phyloP scores from a whole-genome alignment of 2,329 filamentous ascomycete species.

The Ophiostoma perfectum region DNA sequence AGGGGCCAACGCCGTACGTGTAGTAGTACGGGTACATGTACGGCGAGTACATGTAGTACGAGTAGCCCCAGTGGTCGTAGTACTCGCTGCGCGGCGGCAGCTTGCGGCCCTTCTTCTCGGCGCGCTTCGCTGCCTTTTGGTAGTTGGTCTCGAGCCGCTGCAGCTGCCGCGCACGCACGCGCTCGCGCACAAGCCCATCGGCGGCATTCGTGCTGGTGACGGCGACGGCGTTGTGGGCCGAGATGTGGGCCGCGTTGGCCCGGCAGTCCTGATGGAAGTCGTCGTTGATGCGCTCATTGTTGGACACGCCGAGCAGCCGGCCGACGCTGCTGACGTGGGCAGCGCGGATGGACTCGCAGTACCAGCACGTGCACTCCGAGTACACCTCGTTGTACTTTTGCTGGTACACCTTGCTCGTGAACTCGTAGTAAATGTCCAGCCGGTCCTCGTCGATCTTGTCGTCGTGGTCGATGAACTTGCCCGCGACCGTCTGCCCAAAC shows the following conservation, averaged over 20 bases:
- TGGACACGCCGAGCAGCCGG: conserved; percentile 42
- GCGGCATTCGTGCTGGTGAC: not conserved
- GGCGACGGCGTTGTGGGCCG: conserved; percentile 62
- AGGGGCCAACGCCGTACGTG: not conserved
- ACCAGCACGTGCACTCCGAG: conserved; percentile 75
- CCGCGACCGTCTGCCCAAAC: not conserved
- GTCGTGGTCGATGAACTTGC: conserved; percentile 70
- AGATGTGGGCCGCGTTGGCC: conserved; percentile 62
- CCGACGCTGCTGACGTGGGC: conserved; percentile 46
- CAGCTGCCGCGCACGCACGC: not conserved
- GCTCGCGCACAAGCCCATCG: not conserved
- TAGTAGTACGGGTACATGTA: conserved; percentile 13
- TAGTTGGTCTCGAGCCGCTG: conserved; percentile 14
- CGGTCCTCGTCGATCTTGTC: conserved; percentile 70
- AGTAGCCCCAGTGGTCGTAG: conserved; percentile 15
- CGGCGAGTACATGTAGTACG: conserved; percentile 15
- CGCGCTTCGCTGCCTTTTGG: conserved; percentile 15
- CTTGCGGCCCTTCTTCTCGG: conserved; percentile 9
- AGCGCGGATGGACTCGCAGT: conserved; percentile 66
- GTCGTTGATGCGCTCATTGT: conserved; percentile 42
- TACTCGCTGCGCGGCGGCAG: conserved; percentile 15
- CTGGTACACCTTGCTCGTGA: conserved; percentile 67
- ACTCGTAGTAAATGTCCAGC: conserved; percentile 62
- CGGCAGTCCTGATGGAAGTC: conserved; percentile 44
- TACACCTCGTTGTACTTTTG: conserved; percentile 61